These are phyloP conservation scores for Thalassiosira mediterranea DNA, from an alignment of 352 stramenopile genomes.

Conservation along the genomic window DNA sequence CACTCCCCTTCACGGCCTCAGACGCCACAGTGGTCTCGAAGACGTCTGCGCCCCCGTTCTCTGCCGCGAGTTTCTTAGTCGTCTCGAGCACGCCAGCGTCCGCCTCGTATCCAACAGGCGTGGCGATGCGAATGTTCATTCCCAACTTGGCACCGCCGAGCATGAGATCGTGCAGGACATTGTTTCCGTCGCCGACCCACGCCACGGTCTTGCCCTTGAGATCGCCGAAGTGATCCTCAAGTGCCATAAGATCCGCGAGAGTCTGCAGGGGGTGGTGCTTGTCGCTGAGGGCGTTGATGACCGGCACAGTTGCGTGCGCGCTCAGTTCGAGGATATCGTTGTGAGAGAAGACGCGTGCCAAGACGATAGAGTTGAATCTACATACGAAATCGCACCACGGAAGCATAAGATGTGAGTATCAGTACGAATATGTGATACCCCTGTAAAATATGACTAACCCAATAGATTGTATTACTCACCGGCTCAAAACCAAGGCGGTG, in stretches of 20 bases:
- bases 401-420: neutral
- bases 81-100: slow-evolving; percentile 90
- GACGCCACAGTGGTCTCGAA: slow-evolving; percentile 88
- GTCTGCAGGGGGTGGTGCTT: slow-evolving; percentile 98
- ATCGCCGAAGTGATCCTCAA: slow-evolving; percentile 89
- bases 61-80: slow-evolving; percentile 87
- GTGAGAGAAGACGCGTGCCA: slow-evolving; percentile 95
- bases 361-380: slow-evolving; percentile 94
- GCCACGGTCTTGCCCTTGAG: slow-evolving; percentile 89
- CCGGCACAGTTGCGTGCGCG: slow-evolving; percentile 90
- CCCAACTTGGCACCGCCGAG: slow-evolving; percentile 88
- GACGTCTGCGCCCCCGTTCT: slow-evolving; percentile 83
- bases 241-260: slow-evolving; percentile 96
- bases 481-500: slow-evolving; percentile 87
- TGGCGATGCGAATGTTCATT: slow-evolving; percentile 95
- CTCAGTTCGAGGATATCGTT: slow-evolving; percentile 86
- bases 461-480: too few species aligned
- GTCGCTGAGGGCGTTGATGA: slow-evolving; percentile 98
- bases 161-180: slow-evolving; percentile 96
- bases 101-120: slow-evolving; percentile 91
- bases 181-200: slow-evolving; percentile 99
- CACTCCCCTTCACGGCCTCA: slow-evolving; percentile 91
- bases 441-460: too few species aligned
- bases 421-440: slow-evolving; percentile 19
- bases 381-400: too few species aligned